Conservation (phyloP, 2,329 filamentous ascomycete species). For the Neoarthrinium moseri region DNA sequence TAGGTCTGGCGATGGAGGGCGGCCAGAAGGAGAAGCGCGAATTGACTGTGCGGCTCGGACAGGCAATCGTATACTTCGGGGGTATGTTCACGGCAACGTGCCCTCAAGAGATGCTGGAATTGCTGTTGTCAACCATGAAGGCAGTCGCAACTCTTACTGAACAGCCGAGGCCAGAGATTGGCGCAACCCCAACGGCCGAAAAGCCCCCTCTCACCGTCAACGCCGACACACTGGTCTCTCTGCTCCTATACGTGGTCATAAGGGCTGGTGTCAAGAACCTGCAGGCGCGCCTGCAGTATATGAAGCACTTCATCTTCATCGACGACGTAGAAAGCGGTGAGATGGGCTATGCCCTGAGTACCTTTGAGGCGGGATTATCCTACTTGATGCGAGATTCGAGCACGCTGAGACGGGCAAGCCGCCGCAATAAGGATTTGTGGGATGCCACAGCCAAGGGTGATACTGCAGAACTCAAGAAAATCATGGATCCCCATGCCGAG, state of each 20-base stretch:
- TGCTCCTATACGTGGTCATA: constrained; percentile 90
- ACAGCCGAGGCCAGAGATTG: constrained; percentile 34
- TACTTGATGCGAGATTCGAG: constrained; percentile 84
- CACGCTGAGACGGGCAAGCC: constrained; percentile 79
- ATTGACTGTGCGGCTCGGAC: constrained; percentile 71
- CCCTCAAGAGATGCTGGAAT: constrained; percentile 86
- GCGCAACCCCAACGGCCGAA: constrained; percentile 40
- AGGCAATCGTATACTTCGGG: constrained; percentile 84
- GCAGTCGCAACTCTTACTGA: constrained; percentile 70
- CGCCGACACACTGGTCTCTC: constrained; percentile 88
- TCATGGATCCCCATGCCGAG: constrained; percentile 70
- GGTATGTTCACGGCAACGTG: constrained; percentile 76
- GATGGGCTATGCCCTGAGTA: constrained; percentile 93
- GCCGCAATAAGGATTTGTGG: constrained; percentile 84
- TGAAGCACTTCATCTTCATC: constrained; percentile 96
- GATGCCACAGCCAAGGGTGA: constrained; percentile 79
- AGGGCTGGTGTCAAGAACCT: constrained; percentile 84
- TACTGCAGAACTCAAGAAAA: constrained; percentile 69
- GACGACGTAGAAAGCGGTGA: constrained; percentile 97
- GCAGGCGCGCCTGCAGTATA: constrained; percentile 87
- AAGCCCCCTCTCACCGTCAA: constrained; percentile 64
- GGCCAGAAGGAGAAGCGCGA: constrained; percentile 78
- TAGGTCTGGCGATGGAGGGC: constrained; percentile 83
- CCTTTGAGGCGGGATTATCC: constrained; percentile 88
- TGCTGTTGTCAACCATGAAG: constrained; percentile 79